phyloP scores from a whole-genome alignment of 768 basidiomycete genomes.

The Cyclocybe aegerita region DNA sequence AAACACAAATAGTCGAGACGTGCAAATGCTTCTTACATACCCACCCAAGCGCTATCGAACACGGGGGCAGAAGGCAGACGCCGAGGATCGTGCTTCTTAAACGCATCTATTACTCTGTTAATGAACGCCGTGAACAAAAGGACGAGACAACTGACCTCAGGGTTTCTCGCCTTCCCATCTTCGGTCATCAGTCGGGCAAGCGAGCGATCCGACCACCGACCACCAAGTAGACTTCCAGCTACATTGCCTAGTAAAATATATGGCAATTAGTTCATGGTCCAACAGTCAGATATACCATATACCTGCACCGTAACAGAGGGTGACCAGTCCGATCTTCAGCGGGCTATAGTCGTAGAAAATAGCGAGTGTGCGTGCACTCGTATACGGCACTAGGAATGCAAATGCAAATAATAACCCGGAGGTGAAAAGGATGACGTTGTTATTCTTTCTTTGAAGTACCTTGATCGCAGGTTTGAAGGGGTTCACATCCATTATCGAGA shows the following conservation, averaged over 20 bases:
- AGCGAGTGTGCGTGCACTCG: conserved; percentile 66
- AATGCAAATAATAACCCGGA: too few relatives aligned
- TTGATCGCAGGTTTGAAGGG: too few relatives aligned
- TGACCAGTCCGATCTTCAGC: conserved; percentile 66
- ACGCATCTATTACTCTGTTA: too few relatives aligned
- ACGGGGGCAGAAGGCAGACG: too few relatives aligned
- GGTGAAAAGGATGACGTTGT: too few relatives aligned
- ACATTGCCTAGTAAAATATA: conserved; percentile 26
- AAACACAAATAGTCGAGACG: too few relatives aligned
- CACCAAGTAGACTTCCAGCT: conserved; percentile 37
- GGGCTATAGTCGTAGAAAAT: conserved; percentile 63
- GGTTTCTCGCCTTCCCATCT: conserved; percentile 39
- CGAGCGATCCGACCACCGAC: conserved; percentile 37
- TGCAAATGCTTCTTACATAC: too few relatives aligned
- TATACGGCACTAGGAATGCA: conserved; percentile 64
- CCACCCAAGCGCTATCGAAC: too few relatives aligned
- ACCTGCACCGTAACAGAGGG: conserved; percentile 61
- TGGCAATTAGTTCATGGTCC: not conserved
- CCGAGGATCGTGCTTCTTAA: too few relatives aligned
- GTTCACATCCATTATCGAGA: too few relatives aligned
- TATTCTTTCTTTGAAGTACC: too few relatives aligned
- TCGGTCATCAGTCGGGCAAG: conserved; percentile 32
- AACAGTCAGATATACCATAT: not conserved
- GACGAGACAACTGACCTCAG: conserved; percentile 50
- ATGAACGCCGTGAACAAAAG: too few relatives aligned